Evolutionary conservation across 2,329 filamentous ascomycete species (phyloP).

Genomic region (Mycosphaerelloides madeirae): DNA sequence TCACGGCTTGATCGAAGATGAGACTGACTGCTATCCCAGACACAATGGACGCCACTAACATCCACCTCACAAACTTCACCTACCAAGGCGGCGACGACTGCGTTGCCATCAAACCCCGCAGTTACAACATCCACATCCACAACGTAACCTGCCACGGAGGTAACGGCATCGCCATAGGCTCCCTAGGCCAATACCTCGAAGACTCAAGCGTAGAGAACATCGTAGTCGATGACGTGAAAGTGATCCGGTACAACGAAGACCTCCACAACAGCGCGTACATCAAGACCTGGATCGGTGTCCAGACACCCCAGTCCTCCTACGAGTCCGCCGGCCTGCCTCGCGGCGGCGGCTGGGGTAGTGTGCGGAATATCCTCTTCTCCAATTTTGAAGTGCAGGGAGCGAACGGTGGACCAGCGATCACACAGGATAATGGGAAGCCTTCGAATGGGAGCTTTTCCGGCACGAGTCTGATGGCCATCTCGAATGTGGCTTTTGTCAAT

Average conservation of each 20-base stretch:
- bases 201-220: constrained; percentile 51
- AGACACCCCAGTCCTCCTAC: constrained; percentile 44
- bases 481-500: constrained; percentile 48
- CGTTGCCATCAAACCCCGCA: constrained; percentile 58
- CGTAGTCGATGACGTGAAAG: constrained; percentile 43
- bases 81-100: constrained; percentile 60
- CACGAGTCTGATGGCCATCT: constrained; percentile 49
- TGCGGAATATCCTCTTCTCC: constrained; percentile 48
- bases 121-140: constrained; percentile 52
- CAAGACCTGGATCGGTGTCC: constrained; percentile 53
- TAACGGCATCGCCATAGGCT: constrained; percentile 50
- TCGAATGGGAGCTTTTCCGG: constrained; percentile 44
- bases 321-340: constrained; percentile 47
- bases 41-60: constrained; percentile 52
- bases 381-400: constrained; percentile 50
- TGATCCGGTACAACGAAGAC: constrained; percentile 44
- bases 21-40: constrained; percentile 28
- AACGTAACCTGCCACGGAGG: constrained; percentile 53
- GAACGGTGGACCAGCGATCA: constrained; percentile 41
- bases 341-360: constrained; percentile 53
- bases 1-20: no score
- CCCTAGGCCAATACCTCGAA: constrained; percentile 53
- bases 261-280: constrained; percentile 51
- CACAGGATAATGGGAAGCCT: constrained; percentile 44
- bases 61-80: constrained; percentile 47